These are phyloP conservation scores for Eutypella sp. DNA, from an alignment of 2,329 filamentous ascomycete genomes.

Conservation along the genomic window DNA sequence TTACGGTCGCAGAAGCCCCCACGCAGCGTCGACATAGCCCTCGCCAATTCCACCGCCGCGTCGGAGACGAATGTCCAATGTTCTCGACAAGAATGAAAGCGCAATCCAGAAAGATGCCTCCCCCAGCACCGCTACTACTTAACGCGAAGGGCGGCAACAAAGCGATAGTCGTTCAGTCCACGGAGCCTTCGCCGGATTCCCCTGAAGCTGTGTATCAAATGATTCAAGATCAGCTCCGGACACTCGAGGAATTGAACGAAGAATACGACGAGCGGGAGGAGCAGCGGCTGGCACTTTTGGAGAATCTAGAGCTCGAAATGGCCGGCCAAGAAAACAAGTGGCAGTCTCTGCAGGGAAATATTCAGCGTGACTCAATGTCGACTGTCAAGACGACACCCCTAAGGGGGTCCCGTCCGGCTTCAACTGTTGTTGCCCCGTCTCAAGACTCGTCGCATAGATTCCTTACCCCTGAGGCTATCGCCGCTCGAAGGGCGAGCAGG, in stretches of 20 bases:
- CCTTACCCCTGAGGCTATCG: slow-evolving; percentile 33
- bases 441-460: slow-evolving; percentile 23
- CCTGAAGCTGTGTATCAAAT: slow-evolving; percentile 42
- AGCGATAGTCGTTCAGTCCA: slow-evolving; percentile 38
- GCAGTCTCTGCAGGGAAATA: slow-evolving; percentile 50
- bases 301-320: slow-evolving; percentile 59
- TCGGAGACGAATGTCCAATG: slow-evolving; percentile 54
- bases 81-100: slow-evolving; percentile 50
- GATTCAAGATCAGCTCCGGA: slow-evolving; percentile 49
- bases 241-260: slow-evolving; percentile 38
- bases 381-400: slow-evolving; percentile 34
- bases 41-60: slow-evolving; percentile 48
- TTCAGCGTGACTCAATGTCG: slow-evolving; percentile 47
- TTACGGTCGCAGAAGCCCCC: slow-evolving; percentile 11
- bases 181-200: slow-evolving; percentile 50
- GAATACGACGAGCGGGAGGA: slow-evolving; percentile 33
- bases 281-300: slow-evolving; percentile 45
- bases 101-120: slow-evolving; percentile 47
- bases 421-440: slow-evolving; percentile 13
- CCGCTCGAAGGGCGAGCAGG: slow-evolving; percentile 33
- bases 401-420: slow-evolving; percentile 29
- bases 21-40: slow-evolving; percentile 8
- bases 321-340: slow-evolving; percentile 55
- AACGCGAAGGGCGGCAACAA: slow-evolving; percentile 35
- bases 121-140: slow-evolving; percentile 52